These are phyloP conservation scores for Tricholoma terreum DNA, from an alignment of 768 basidiomycete genomes.

Conservation along the genomic window DNA sequence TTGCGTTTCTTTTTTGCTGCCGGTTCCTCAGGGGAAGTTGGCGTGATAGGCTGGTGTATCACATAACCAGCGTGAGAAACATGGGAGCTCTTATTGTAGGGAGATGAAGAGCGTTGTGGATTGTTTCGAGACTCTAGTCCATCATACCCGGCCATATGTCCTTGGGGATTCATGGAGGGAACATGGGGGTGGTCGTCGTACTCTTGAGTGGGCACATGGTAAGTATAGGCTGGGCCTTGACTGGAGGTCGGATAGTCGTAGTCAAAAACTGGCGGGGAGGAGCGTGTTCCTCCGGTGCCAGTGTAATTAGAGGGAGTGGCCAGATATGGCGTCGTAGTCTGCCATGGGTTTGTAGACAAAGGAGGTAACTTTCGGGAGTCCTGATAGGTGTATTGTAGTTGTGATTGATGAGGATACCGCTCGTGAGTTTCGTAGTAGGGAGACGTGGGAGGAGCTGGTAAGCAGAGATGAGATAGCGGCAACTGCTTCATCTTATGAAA, in stretches of 20 bases:
- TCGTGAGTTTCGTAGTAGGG: slow-evolving; percentile 58
- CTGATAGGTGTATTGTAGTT: slow-evolving; percentile 45
- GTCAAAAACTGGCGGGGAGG: slow-evolving; percentile 58
- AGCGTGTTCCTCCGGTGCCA: slow-evolving; percentile 48
- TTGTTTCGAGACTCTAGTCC: slow-evolving; percentile 32
- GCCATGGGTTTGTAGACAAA: slow-evolving; percentile 44
- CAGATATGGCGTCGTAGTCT: slow-evolving; percentile 41
- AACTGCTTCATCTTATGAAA: slow-evolving; percentile 12
- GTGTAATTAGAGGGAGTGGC: slow-evolving; percentile 17
- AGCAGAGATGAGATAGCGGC: slow-evolving; percentile 36
- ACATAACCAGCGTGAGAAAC: slow-evolving; percentile 45
- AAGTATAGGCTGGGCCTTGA: slow-evolving; percentile 38
- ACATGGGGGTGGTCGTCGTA: slow-evolving; percentile 22
- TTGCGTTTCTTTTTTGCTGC: slow-evolving; percentile 86
- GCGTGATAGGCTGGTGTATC: slow-evolving; percentile 48
- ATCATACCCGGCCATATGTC: slow-evolving; percentile 28
- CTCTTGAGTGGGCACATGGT: slow-evolving; percentile 35
- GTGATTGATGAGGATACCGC: slow-evolving; percentile 47
- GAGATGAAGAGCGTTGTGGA: slow-evolving; percentile 38
- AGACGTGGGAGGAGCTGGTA: slow-evolving; percentile 43
- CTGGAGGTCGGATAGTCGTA: slow-evolving; percentile 46
- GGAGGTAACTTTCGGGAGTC: slow-evolving; percentile 62
- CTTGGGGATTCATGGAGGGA: slow-evolving; percentile 28
- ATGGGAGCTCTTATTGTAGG: slow-evolving; percentile 40
- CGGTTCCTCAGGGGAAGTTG: slow-evolving; percentile 55